Conservation (phyloP, 2,329 filamentous ascomycete genomes). For the Aschersonia sp. region DNA sequence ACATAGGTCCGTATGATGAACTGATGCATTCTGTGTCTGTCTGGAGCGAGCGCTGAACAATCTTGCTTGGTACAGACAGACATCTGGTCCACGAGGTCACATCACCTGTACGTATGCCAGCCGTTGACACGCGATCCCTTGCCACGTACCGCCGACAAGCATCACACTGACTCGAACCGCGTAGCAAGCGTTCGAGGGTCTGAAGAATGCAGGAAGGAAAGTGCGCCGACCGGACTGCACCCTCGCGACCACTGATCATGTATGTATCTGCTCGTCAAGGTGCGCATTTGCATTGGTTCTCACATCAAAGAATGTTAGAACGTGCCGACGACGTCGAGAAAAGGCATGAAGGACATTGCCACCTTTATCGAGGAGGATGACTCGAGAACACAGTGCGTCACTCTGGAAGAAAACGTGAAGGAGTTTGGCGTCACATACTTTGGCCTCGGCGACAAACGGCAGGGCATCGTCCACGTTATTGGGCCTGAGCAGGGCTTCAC, state of each 20-base stretch:
- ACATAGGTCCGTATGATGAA: slow-evolving; percentile 56
- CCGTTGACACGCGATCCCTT: background rate
- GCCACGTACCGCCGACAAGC: background rate
- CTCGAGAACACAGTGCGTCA: slow-evolving; percentile 85
- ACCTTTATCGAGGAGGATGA: slow-evolving; percentile 93
- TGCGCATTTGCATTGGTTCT: background rate
- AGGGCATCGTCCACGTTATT: slow-evolving; percentile 97
- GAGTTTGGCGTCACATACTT: slow-evolving; percentile 96
- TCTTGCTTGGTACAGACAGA: slow-evolving; percentile 44
- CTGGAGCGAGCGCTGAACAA: background rate
- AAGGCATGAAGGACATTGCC: slow-evolving; percentile 84
- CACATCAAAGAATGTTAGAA: slow-evolving; percentile 42
- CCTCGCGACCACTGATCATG: slow-evolving; percentile 89
- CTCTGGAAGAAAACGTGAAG: slow-evolving; percentile 93
- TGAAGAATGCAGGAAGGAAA: slow-evolving; percentile 74
- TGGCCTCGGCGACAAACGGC: slow-evolving; percentile 86
- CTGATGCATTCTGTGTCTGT: background rate
- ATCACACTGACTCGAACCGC: background rate
- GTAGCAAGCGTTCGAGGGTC: slow-evolving; percentile 91
- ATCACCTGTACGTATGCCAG: slow-evolving; percentile 56
- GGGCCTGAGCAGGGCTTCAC: slow-evolving; percentile 98
- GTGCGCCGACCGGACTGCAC: slow-evolving; percentile 95
- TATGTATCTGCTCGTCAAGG: slow-evolving; percentile 31
- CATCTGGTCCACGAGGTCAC: slow-evolving; percentile 98
- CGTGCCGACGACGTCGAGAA: slow-evolving; percentile 80